Conservation (phyloP, 495 filamentous ascomycete species). For the Penicilliopsis zonata region DNA sequence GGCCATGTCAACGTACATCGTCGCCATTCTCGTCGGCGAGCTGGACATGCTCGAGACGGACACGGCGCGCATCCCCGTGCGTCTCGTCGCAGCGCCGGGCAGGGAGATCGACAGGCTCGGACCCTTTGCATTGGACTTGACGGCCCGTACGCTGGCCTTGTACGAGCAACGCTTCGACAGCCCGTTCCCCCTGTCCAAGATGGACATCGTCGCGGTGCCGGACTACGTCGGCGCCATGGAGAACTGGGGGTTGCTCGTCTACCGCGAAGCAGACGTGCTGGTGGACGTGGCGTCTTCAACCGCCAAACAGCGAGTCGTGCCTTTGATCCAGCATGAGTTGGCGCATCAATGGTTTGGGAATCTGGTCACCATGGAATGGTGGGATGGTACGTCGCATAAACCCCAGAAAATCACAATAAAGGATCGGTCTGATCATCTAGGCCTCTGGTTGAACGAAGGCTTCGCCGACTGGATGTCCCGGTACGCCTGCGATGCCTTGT, state of each 20-base stretch:
- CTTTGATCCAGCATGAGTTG: conserved; percentile 91
- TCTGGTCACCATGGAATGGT: conserved; percentile 98
- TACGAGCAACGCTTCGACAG: conserved; percentile 44
- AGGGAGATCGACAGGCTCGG: conserved; percentile 55
- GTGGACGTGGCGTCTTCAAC: conserved; percentile 86
- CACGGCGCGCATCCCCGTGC: conserved; percentile 50
- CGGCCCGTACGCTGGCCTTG: conserved; percentile 41
- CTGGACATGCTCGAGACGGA: conserved; percentile 54
- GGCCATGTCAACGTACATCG: conserved; percentile 56
- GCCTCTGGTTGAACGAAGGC: conserved; percentile 95
- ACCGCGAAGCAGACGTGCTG: conserved; percentile 82
- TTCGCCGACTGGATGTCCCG: conserved; percentile 85
- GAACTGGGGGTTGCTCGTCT: conserved; percentile 97
- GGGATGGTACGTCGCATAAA: too few relatives aligned
- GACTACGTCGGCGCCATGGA: conserved; percentile 98
- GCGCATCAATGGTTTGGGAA: conserved; percentile 99
- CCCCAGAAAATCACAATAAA: too few relatives aligned
- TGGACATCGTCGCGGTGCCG: conserved; percentile 97
- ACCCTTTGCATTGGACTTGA: conserved; percentile 51
- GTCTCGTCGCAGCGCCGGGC: conserved; percentile 53
- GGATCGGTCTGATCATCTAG: too few relatives aligned
- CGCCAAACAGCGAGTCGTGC: conserved; percentile 85
- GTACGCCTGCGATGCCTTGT: conserved; percentile 59
- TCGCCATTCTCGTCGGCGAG: conserved; percentile 58
- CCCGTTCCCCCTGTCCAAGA: conserved; percentile 57